Percentiles rank a stretch among this genome's conserved stretches.
These are phyloP conservation scores for Vachellia collinsii DNA, from an alignment of 306 rosid species.

Conservation along the genomic window DNA sequence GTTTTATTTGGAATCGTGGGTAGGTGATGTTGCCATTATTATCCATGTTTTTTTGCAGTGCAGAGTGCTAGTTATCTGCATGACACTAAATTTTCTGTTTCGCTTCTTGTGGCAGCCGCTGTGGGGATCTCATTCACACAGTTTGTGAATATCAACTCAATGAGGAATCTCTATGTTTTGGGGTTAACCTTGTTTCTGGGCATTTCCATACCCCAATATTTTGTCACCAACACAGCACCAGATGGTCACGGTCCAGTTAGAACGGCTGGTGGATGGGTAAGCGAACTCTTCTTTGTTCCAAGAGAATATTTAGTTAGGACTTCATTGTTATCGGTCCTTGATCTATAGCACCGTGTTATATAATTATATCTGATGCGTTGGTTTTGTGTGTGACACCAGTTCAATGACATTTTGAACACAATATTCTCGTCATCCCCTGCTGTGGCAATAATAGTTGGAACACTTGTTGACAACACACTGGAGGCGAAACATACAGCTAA, in stretches of 20 bases:
- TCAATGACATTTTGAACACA: slow-evolving; percentile 81
- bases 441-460: slow-evolving; percentile 83
- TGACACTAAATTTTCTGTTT: slow-evolving; percentile 2
- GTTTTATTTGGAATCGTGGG: slow-evolving; percentile 85
- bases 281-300: slow-evolving; percentile 33
- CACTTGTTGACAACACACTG: slow-evolving; percentile 76
- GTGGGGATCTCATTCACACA: slow-evolving; percentile 76
- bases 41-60: not conserved
- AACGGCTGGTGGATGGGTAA: slow-evolving; percentile 89
- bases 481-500: slow-evolving; percentile 47
- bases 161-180: slow-evolving; percentile 80
- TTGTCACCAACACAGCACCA: slow-evolving; percentile 54
- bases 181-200: slow-evolving; percentile 88
- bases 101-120: slow-evolving; percentile 63
- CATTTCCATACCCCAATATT: slow-evolving; percentile 90
- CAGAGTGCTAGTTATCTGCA: not conserved
- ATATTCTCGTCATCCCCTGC: slow-evolving; percentile 90
- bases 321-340: not conserved
- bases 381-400: slow-evolving; percentile 52
- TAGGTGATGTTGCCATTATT: slow-evolving; percentile 46
- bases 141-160: slow-evolving; percentile 67
- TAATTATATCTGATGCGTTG: slow-evolving; percentile 17
- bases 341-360: not conserved
- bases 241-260: slow-evolving; percentile 86
- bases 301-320: not conserved